Evolutionary conservation across 768 basidiomycete genomes (phyloP).

Genomic region (Auricularia auricula-judae): DNA sequence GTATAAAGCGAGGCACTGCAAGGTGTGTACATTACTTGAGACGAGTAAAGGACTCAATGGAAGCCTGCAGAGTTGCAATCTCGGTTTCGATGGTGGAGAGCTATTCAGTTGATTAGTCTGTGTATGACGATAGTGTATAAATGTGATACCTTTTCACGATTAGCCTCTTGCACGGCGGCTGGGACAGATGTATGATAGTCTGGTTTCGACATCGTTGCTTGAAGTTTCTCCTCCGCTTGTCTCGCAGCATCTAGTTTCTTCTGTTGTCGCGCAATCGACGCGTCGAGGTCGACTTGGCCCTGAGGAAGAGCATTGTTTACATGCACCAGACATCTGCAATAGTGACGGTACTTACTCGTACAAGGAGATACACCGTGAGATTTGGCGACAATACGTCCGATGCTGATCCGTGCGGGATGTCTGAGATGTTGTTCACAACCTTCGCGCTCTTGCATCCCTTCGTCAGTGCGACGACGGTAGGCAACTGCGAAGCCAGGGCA

Average conservation of each 20-base stretch:
- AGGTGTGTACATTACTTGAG: conserved; percentile 31
- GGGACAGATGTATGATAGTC: conserved; percentile 79
- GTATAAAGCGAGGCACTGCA: not conserved
- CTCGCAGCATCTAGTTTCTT: conserved; percentile 76
- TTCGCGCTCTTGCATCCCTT: conserved; percentile 78
- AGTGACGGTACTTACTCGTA: conserved; percentile 45
- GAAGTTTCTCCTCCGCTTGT: conserved; percentile 63
- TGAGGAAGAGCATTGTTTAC: conserved; percentile 18
- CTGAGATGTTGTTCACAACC: conserved; percentile 48
- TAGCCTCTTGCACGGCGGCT: conserved; percentile 56
- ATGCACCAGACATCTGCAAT: not conserved
- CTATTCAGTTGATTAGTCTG: conserved; percentile 27
- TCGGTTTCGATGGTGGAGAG: conserved; percentile 72
- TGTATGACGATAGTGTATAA: conserved; percentile 1
- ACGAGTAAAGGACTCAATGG: conserved; percentile 65
- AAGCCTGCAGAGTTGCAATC: conserved; percentile 55
- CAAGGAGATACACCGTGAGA: conserved; percentile 70
- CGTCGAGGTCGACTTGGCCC: conserved; percentile 85
- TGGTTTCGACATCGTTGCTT: conserved; percentile 56
- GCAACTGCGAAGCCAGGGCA: conserved; percentile 51
- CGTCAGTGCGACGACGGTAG: conserved; percentile 70
- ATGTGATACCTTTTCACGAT: conserved; percentile 68
- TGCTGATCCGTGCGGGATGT: conserved; percentile 86
- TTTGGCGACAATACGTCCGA: conserved; percentile 68
- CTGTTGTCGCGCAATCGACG: conserved; percentile 78